Evolutionary conservation across 805 yeast species (phyloP), one percentile per base, ranked within the genome.

Genomic region (Candida dendrica): DNA sequence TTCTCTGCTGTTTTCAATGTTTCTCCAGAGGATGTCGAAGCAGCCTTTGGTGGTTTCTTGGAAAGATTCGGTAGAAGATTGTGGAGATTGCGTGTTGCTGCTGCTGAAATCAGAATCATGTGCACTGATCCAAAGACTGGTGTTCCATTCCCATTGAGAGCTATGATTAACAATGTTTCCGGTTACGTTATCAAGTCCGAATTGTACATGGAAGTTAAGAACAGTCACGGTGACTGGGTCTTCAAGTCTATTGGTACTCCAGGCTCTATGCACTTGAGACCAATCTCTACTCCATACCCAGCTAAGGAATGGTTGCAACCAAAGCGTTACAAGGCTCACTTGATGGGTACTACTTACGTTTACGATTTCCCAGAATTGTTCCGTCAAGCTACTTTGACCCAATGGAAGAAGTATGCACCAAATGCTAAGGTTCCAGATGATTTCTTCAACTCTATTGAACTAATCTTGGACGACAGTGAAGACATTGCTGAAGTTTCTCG

Each of bases 341-440:
- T 87, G 56, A 84, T 93, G 90, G 98, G 98, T 49, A 93, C 99
- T 16, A 90, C 98, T 10, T 93, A 88, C 60, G 96, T 88, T 39
- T 93, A 95, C 59, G 99, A 93, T 66, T 95, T 93, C 93, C 98
- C 99, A 41, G 98, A 93, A 63, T 71, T 93, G 58, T 93, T 95
- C 84, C 86, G 90, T 58, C 97, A 93, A 70, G 95, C 96, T 32
- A 75, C 86, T 32, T 64, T 78, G 42, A 73, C 90, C 17, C 84
- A 81, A 65, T 93, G 99, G 99, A 81, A 82, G 63, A 76, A 75
- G 47, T 63, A 65, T 51, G 72, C 79, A 35, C 69, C 79, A 43
- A 63, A 64, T 42, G 64, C 72, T 37, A 80, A 79, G 50, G 62
- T 79, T 48, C 90, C 90, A 35, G 87, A 81, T 47, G 93, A 87